These are phyloP conservation scores for Oenanthe sinensis DNA, from an alignment of 129 eudicot genomes.

Conservation along the genomic window DNA sequence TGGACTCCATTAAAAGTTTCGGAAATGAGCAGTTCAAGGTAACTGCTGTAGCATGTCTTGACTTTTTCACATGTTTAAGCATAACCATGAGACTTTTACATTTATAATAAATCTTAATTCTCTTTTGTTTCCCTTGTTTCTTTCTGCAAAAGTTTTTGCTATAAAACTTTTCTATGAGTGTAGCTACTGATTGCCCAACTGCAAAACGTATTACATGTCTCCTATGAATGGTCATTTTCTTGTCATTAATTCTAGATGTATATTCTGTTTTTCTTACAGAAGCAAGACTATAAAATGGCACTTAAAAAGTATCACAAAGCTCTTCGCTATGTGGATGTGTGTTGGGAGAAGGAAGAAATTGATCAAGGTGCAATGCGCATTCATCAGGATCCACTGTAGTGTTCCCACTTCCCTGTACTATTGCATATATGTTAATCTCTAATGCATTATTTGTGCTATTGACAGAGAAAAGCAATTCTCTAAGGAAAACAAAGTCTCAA, in stretches of 20 bases:
- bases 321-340: slow-evolving; percentile 57
- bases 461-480: slow-evolving; percentile 45
- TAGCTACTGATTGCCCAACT: not conserved
- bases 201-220: not conserved
- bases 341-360: slow-evolving; percentile 81
- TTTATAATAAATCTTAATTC: not conserved
- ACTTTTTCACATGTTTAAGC: not conserved
- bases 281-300: slow-evolving; percentile 85
- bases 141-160: not conserved
- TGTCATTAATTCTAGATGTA: slow-evolving; percentile 4
- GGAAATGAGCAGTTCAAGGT: slow-evolving; percentile 93
- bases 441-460: slow-evolving; percentile 17
- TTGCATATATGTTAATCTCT: slow-evolving; percentile 5
- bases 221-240: not conserved
- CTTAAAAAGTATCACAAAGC: slow-evolving; percentile 79
- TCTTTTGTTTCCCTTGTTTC: not conserved
- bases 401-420: not conserved
- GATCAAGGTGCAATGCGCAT: slow-evolving; percentile 56
- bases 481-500: slow-evolving; percentile 73
- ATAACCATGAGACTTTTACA: not conserved
- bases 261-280: slow-evolving; percentile 32
- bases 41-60: slow-evolving; percentile 10
- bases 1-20: slow-evolving; percentile 44
- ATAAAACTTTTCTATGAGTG: not conserved
- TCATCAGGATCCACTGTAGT: slow-evolving; percentile 1